These are phyloP conservation scores for Suillus bovinus DNA, from an alignment of 768 basidiomycete species.

Conservation along the genomic window DNA sequence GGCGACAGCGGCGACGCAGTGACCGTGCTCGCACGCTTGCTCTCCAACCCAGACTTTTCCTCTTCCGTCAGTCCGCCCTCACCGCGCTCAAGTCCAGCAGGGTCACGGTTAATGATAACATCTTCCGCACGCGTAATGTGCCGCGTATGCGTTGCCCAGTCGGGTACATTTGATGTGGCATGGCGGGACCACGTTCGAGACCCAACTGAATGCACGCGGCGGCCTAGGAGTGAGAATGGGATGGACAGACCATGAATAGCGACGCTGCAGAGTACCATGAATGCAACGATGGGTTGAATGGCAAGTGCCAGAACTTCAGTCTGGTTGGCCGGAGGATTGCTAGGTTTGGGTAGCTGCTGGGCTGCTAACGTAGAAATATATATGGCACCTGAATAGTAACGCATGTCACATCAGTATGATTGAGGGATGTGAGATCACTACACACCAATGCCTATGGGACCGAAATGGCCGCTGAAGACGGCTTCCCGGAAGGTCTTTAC, in stretches of 20 bases:
- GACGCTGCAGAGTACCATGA: conserved; percentile 92
- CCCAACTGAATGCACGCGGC: conserved; percentile 77
- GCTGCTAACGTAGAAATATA: conserved; percentile 90
- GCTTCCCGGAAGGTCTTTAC: conserved; percentile 95
- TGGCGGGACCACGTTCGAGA: conserved; percentile 90
- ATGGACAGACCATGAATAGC: conserved; percentile 89
- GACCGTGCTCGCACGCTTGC: conserved; percentile 21
- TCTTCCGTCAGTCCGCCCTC: conserved; percentile 31
- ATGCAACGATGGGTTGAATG: conserved; percentile 92
- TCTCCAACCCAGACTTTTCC: conserved; percentile 28
- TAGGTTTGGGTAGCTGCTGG: conserved; percentile 50
- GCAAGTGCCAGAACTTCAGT: conserved; percentile 64
- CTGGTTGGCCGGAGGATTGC: conserved; percentile 52
- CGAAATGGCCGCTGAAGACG: conserved; percentile 93
- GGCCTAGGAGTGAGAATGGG: conserved; percentile 89
- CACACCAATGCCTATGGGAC: conserved; percentile 78
- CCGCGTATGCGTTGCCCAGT: conserved; percentile 81
- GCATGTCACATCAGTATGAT: neutral
- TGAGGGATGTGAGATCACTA: conserved; percentile 8
- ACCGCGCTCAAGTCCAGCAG: conserved; percentile 52
- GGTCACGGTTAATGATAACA: conserved; percentile 85
- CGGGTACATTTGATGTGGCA: conserved; percentile 55
- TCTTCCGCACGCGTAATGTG: conserved; percentile 71
- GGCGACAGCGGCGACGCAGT: conserved; percentile 11
- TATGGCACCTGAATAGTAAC: conserved; percentile 61